phyloP scores from a whole-genome alignment of 73 alveolate species.

The Paramecium primaurelia region DNA sequence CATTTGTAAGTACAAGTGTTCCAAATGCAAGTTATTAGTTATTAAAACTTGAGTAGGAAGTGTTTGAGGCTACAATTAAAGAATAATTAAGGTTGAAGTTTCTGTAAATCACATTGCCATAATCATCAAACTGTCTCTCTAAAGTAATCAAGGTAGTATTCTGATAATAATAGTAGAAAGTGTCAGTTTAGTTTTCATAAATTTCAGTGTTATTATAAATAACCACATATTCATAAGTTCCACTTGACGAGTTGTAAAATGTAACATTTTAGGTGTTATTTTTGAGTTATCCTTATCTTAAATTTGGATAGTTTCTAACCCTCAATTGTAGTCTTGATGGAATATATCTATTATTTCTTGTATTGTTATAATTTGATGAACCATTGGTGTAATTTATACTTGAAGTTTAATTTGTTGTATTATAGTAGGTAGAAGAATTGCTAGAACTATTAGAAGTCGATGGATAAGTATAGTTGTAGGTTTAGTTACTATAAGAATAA shows the following conservation, averaged over 20 bases:
- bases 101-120: background rate
- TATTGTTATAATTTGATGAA: background rate
- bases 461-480: background rate
- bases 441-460: background rate
- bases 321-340: background rate
- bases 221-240: background rate
- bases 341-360: background rate
- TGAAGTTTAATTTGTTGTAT: background rate
- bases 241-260: background rate
- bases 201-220: background rate
- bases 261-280: background rate
- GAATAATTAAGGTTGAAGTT: background rate
- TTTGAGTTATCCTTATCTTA: background rate
- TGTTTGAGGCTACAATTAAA: background rate
- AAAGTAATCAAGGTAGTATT: background rate
- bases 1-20: background rate
- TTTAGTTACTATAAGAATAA: background rate
- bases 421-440: background rate
- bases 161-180: background rate
- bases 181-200: background rate
- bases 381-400: background rate
- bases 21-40: background rate
- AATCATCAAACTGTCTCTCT: background rate
- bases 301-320: background rate
- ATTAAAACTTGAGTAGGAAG: background rate